A percentile compares a stretch with the other conserved stretches of the same genome.
phyloP scores from a whole-genome alignment of 805 yeast genomes.

The Suhomyces pyralidae region DNA sequence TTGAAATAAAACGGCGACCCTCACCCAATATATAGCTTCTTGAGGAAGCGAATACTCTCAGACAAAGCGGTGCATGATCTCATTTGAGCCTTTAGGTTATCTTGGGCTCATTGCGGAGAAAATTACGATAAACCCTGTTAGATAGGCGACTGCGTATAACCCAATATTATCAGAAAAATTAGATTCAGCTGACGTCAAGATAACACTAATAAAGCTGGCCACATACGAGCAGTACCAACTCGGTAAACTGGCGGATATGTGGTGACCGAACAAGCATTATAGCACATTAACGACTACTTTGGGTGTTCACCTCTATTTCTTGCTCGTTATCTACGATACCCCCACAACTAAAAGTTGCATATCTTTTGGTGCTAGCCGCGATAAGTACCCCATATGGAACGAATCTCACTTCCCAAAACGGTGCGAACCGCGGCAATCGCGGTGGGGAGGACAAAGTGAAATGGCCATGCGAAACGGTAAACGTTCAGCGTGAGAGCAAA shows the following conservation, averaged over 20 bases:
- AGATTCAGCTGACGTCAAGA: background rate
- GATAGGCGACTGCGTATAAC: background rate
- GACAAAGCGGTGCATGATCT: background rate
- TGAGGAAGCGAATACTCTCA: background rate
- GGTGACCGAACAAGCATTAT: background rate
- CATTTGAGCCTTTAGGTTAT: background rate
- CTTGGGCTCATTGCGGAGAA: background rate
- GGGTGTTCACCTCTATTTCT: background rate
- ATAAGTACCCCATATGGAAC: background rate
- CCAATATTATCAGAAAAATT: background rate
- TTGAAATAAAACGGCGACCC: background rate
- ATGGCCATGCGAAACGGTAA: background rate
- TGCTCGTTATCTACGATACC: background rate
- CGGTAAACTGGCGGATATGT: background rate
- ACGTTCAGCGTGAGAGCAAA: background rate
- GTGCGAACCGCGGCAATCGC: background rate
- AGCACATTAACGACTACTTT: background rate
- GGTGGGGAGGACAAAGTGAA: background rate
- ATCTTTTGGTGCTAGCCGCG: background rate
- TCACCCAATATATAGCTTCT: background rate
- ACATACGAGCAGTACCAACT: background rate
- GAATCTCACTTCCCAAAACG: background rate
- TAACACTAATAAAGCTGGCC: background rate
- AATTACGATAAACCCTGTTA: background rate
- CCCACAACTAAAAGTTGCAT: background rate